Evolutionary conservation across 2,329 filamentous ascomycete genomes (phyloP).

Genomic region (Albifimbria verrucaria): DNA sequence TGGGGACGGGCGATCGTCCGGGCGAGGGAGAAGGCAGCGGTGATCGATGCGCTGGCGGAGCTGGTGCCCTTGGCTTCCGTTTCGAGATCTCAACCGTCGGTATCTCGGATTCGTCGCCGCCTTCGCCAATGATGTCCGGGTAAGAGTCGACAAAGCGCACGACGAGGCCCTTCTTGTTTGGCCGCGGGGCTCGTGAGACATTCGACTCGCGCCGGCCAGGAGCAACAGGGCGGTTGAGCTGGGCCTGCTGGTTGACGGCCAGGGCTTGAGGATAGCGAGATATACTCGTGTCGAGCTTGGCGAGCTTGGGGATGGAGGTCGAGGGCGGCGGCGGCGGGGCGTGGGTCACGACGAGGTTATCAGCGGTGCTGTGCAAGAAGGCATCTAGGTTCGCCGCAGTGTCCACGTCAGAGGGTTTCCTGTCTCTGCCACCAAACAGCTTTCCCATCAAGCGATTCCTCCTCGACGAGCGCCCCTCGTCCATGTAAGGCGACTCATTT

Average conservation of each 20-base stretch:
- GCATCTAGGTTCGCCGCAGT: constrained; percentile 50
- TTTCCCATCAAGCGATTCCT: constrained; percentile 61
- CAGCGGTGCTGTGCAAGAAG: constrained; percentile 55
- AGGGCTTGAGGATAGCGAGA: constrained; percentile 54
- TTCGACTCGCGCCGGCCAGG: constrained; percentile 35
- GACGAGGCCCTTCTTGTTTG: constrained; percentile 61
- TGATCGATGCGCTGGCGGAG: constrained; percentile 20
- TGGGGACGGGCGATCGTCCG: constrained; percentile 6
- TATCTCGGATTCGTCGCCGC: constrained; percentile 79
- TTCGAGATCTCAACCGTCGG: constrained; percentile 70
- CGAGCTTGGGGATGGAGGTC: constrained; percentile 45
- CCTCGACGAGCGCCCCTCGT: constrained; percentile 40
- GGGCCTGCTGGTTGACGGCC: constrained; percentile 39
- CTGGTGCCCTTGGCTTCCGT: constrained; percentile 42
- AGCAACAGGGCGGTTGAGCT: constrained; percentile 41
- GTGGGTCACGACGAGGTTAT: constrained; percentile 52
- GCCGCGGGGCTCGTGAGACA: constrained; percentile 41
- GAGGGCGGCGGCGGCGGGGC: constrained; percentile 36
- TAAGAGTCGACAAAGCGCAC: constrained; percentile 71
- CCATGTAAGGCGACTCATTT: constrained; percentile 37
- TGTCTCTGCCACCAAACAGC: constrained; percentile 50
- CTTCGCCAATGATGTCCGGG: constrained; percentile 84
- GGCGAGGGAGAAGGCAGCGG: constrained; percentile 5
- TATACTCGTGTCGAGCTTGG: constrained; percentile 52
- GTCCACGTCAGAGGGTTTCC: constrained; percentile 30